Evolutionary conservation across 176 grass and related monocot genomes (phyloP).

Genomic region (Zoysia japonica): DNA sequence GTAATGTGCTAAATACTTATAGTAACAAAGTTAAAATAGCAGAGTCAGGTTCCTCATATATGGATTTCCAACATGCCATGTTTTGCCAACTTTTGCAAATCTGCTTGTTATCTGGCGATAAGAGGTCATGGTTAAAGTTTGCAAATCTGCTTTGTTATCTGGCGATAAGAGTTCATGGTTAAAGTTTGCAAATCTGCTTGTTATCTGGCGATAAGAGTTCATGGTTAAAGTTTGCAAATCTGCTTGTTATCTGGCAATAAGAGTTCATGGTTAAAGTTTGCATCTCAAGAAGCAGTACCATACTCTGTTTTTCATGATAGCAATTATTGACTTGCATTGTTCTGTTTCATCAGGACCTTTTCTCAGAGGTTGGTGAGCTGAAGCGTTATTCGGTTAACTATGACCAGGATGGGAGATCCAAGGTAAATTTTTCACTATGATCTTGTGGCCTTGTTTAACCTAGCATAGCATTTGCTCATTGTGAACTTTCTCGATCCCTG

Average conservation of each 20-base stretch:
- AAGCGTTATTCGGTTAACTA: constrained; percentile 89
- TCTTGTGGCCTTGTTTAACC: constrained; percentile 23
- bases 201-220: constrained; percentile 15
- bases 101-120: constrained; percentile 1
- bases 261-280: not conserved
- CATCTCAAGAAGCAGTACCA: not conserved
- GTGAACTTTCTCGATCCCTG: not conserved
- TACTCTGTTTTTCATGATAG: constrained; percentile 19
- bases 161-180: too few species aligned
- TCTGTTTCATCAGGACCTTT: constrained; percentile 71
- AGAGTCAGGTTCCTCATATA: not conserved
- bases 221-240: not conserved
- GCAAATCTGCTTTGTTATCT: too few species aligned
- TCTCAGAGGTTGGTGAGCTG: constrained; percentile 79
- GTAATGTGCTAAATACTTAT: not conserved
- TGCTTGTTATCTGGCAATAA: too few species aligned
- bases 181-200: not conserved
- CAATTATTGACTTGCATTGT: constrained; percentile 17
- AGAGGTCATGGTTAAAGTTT: not conserved
- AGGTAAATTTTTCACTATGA: constrained; percentile 45
- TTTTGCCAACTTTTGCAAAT: not conserved
- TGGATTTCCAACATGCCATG: not conserved
- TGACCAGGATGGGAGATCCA: constrained; percentile 72
- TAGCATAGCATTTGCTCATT: constrained; percentile 25
- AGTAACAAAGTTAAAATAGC: not conserved